Evolutionary conservation across 805 yeast genomes (phyloP).

Genomic region (Candida michaelii): DNA sequence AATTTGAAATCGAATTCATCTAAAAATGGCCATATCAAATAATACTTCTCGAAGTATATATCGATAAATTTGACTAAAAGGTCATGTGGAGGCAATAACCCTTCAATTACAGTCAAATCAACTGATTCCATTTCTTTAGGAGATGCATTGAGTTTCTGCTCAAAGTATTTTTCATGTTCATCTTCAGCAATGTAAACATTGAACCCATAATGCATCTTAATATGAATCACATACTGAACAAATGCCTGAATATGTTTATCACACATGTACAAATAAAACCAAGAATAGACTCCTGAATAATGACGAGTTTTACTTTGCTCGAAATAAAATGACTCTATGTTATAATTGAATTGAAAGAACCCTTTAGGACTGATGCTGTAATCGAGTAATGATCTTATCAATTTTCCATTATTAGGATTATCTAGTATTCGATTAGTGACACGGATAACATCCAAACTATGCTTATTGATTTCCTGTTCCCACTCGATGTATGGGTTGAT

Average conservation of each 20-base stretch:
- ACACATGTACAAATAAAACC: background rate
- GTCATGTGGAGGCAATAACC: constrained; percentile 1
- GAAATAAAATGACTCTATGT: constrained; percentile 1
- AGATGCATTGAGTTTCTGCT: background rate
- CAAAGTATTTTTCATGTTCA: constrained; percentile 5
- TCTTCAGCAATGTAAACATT: constrained; percentile 3
- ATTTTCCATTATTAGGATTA: no score
- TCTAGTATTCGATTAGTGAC: no score
- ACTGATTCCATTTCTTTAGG: background rate
- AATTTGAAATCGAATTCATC: constrained; percentile 8
- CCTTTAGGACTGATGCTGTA: background rate
- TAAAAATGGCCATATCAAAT: constrained; percentile 7
- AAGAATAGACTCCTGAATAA: background rate
- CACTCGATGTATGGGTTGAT: background rate
- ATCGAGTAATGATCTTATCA: background rate
- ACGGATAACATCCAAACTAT: no score
- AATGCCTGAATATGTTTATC: constrained; percentile 1
- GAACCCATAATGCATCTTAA: constrained; percentile 3
- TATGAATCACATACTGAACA: background rate
- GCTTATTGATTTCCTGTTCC: no score
- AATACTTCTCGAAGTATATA: constrained; percentile 5
- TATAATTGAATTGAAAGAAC: constrained; percentile 1
- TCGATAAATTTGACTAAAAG: background rate
- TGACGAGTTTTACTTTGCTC: background rate
- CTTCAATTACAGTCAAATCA: background rate